Percentiles rank a stretch among this genome's conserved stretches.
These are phyloP conservation scores for Microsporum canis DNA, from an alignment of 2,329 filamentous ascomycete genomes.

Conservation along the genomic window DNA sequence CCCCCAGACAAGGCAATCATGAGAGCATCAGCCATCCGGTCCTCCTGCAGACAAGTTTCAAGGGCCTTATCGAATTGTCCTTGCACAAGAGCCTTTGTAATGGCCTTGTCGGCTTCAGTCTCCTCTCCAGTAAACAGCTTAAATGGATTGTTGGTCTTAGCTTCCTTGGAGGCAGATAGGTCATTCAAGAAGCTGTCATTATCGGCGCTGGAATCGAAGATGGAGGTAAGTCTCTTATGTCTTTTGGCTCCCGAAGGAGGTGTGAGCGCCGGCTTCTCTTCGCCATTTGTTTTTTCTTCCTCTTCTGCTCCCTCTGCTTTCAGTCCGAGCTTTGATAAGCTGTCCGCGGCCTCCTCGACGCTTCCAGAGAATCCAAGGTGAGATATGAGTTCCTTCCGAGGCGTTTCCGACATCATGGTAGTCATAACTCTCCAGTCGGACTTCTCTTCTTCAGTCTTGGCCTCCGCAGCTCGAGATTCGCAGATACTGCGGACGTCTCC, in stretches of 20 bases:
- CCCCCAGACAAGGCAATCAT: constrained; percentile 96
- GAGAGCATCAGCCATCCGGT: constrained; percentile 89
- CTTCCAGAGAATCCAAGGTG: constrained; percentile 73
- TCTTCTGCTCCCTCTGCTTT: constrained; percentile 35
- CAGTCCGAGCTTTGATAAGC: constrained; percentile 33
- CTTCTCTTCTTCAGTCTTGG: constrained; percentile 80
- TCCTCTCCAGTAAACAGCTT: constrained; percentile 77
- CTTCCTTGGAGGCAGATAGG: constrained; percentile 75
- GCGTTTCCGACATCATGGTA: constrained; percentile 71
- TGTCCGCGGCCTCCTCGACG: constrained; percentile 41
- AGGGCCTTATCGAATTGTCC: constrained; percentile 85
- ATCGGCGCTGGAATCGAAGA: constrained; percentile 65
- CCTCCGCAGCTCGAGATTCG: constrained; percentile 60
- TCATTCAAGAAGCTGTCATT: constrained; percentile 79
- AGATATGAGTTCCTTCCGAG: constrained; percentile 74
- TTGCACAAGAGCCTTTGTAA: constrained; percentile 78
- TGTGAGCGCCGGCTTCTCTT: constrained; percentile 26
- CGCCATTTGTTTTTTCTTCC: constrained; percentile 18
- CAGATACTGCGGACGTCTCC: constrained; percentile 72
- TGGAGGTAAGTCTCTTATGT: constrained; percentile 57
- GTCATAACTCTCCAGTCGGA: constrained; percentile 93
- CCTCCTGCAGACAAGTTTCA: constrained; percentile 75
- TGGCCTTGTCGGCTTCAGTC: constrained; percentile 67
- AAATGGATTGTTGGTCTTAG: constrained; percentile 91
- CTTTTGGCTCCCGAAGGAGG: constrained; percentile 37